phyloP scores from a whole-genome alignment of 2,329 filamentous ascomycete genomes.

The Fusarium algeriense region DNA sequence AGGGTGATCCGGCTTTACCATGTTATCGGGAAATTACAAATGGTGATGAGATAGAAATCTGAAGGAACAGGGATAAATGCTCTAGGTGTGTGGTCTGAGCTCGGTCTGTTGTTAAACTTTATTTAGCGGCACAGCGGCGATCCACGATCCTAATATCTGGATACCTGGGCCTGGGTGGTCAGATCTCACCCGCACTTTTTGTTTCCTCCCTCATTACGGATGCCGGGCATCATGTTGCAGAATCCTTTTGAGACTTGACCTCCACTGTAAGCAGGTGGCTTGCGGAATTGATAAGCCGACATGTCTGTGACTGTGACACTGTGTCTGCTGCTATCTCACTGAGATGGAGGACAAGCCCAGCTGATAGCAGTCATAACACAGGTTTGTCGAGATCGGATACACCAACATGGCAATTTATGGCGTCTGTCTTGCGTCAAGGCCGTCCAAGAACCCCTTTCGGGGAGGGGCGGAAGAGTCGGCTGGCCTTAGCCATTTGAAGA shows the following conservation, averaged over 20 bases:
- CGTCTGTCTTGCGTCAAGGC: background rate
- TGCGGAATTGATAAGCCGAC: constrained; percentile 10
- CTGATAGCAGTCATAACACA: background rate
- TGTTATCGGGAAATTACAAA: constrained; percentile 20
- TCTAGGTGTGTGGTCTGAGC: background rate
- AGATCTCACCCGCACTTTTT: constrained; percentile 5
- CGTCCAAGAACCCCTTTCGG: background rate
- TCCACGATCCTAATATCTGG: constrained; percentile 11
- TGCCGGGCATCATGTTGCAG: background rate
- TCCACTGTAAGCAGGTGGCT: constrained; percentile 9
- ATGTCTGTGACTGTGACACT: constrained; percentile 6
- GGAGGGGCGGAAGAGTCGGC: background rate
- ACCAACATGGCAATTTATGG: background rate
- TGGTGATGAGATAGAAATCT: constrained; percentile 8
- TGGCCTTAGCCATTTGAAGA: background rate
- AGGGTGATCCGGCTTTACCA: constrained; percentile 13
- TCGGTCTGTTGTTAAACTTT: constrained; percentile 4
- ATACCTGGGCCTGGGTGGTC: background rate
- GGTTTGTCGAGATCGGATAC: background rate
- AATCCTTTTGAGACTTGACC: constrained; percentile 11
- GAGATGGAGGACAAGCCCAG: background rate
- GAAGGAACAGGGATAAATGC: constrained; percentile 1
- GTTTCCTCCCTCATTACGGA: background rate
- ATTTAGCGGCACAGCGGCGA: constrained; percentile 14
- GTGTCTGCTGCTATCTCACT: background rate